phyloP scores from a whole-genome alignment of 1,139 yeast genomes.

The Lodderomyces pseudojiufengensis region DNA sequence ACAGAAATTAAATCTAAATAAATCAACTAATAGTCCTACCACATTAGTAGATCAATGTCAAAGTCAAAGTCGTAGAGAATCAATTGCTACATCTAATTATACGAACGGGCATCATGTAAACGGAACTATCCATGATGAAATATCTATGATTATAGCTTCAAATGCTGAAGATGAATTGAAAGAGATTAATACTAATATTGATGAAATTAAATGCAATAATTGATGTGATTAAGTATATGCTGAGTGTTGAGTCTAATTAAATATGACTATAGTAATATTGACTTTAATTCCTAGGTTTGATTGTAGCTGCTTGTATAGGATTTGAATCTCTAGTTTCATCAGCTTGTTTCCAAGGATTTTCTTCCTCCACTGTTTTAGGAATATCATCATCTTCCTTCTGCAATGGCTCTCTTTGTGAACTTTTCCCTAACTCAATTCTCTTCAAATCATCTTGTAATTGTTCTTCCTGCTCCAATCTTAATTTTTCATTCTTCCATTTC shows the following conservation, averaged over 20 bases:
- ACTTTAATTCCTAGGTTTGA: constrained; percentile 25
- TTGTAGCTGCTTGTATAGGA: constrained; percentile 34
- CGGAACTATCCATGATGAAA: neutral
- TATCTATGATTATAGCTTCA: too few relatives aligned
- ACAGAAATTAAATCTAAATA: neutral
- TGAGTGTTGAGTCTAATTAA: too few relatives aligned
- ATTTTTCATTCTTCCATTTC: constrained; percentile 49
- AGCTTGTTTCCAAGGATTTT: constrained; percentile 39
- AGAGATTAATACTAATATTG: neutral
- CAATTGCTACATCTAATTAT: too few relatives aligned
- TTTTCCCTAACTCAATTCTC: constrained; percentile 22
- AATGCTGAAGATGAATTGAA: too few relatives aligned
- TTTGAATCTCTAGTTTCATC: constrained; percentile 25
- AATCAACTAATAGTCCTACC: too few relatives aligned
- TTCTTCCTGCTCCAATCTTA: constrained; percentile 32
- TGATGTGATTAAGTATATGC: too few relatives aligned
- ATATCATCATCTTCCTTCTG: neutral
- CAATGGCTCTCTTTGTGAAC: constrained; percentile 1
- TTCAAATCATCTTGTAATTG: constrained; percentile 33
- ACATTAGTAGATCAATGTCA: too few relatives aligned
- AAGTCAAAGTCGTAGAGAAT: too few relatives aligned
- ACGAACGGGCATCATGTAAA: neutral
- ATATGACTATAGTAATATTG: too few relatives aligned
- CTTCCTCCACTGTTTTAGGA: neutral
- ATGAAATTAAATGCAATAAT: neutral